Evolutionary conservation across 495 filamentous ascomycete genomes (phyloP).

Genomic region (Lophium mytilinum): DNA sequence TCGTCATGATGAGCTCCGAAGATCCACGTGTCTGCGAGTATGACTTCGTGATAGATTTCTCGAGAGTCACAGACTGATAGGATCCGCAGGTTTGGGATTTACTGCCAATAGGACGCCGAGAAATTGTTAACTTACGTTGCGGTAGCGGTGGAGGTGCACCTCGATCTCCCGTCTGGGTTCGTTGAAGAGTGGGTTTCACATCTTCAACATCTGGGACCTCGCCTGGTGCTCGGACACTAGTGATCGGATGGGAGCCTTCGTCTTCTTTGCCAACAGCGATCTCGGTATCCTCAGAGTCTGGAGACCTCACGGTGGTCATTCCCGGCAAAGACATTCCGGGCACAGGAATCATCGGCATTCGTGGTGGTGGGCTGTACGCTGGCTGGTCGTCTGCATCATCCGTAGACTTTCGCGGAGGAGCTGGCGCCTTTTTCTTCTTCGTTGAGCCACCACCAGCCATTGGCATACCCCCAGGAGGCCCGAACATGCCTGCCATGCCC

Average conservation of each 20-base stretch:
- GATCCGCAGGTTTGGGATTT: constrained; percentile 6
- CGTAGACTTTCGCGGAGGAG: constrained; percentile 35
- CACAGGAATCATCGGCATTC: constrained; percentile 70
- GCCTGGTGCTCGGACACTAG: constrained; percentile 34
- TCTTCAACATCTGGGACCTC: constrained; percentile 60
- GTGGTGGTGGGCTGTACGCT: constrained; percentile 44
- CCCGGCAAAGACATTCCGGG: constrained; percentile 50
- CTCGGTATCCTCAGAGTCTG: constrained; percentile 33
- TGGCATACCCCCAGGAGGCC: constrained; percentile 62
- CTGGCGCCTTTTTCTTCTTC: constrained; percentile 47
- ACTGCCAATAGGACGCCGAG: constrained; percentile 9
- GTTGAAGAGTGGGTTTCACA: constrained; percentile 39
- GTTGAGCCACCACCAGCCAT: constrained; percentile 55
- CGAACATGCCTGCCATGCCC: constrained; percentile 95
- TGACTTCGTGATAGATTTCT: constrained; percentile 12
- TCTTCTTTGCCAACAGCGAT: constrained; percentile 30
- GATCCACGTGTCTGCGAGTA: constrained; percentile 16
- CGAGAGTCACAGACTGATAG: constrained; percentile 6
- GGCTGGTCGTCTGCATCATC: constrained; percentile 43
- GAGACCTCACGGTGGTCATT: constrained; percentile 36
- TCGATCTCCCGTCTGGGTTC: constrained; percentile 38
- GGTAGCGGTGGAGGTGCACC: constrained; percentile 39
- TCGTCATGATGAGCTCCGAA: constrained; percentile 23
- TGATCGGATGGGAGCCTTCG: constrained; percentile 14
- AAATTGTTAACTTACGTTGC: constrained; percentile 42